These are phyloP conservation scores for Candida boidinii DNA, from an alignment of 805 yeast species.

Conservation along the genomic window DNA sequence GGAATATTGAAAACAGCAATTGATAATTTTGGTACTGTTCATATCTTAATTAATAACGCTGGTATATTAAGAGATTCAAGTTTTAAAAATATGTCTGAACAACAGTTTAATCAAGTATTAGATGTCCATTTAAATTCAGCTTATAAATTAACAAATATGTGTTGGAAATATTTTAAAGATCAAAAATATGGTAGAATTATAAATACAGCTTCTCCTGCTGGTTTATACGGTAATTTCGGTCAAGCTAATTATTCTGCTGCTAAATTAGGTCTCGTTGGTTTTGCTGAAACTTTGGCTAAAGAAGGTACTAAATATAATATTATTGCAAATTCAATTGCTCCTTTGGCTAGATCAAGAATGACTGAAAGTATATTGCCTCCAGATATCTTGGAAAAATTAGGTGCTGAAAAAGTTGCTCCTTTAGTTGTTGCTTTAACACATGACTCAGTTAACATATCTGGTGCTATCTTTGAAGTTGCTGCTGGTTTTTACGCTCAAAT, in stretches of 20 bases:
- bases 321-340: slow-evolving; percentile 80
- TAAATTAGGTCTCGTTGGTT: slow-evolving; percentile 81
- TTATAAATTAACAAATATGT: slow-evolving; percentile 74
- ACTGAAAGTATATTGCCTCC: slow-evolving; percentile 86
- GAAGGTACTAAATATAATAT: slow-evolving; percentile 87
- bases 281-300: slow-evolving; percentile 90
- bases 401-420: slow-evolving; percentile 90
- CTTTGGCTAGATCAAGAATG: slow-evolving; percentile 94
- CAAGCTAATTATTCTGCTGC: slow-evolving; percentile 95
- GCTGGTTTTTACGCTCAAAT: slow-evolving; percentile 90
- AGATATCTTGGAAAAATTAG: slow-evolving; percentile 67
- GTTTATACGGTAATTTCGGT: slow-evolving; percentile 93
- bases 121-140: slow-evolving; percentile 91
- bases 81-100: slow-evolving; percentile 76
- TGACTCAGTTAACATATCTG: slow-evolving; percentile 51
- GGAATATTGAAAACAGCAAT: slow-evolving; percentile 81
- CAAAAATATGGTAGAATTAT: slow-evolving; percentile 85
- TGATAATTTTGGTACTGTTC: slow-evolving; percentile 80
- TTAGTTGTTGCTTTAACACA: slow-evolving; percentile 75
- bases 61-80: slow-evolving; percentile 88
- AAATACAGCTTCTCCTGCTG: slow-evolving; percentile 97
- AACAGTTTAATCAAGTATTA: slow-evolving; percentile 70
- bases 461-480: slow-evolving; percentile 84
- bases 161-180: slow-evolving; percentile 83
- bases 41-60: slow-evolving; percentile 85